Evolutionary conservation across 208 protist species (phyloP).

Genomic region (Perkinsela sp.): DNA sequence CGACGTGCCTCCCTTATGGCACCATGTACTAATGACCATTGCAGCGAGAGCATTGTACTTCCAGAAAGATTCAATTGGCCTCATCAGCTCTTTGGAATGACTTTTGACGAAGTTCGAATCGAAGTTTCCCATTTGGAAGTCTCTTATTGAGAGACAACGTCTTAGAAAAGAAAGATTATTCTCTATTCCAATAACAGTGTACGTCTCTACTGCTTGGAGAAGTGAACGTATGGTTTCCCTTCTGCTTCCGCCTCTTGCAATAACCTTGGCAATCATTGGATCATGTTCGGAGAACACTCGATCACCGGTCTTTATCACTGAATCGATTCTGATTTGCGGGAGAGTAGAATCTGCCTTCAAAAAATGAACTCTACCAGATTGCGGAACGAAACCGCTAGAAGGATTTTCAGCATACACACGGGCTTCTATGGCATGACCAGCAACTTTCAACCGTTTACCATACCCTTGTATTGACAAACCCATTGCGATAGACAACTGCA

Average conservation of each 20-base stretch:
- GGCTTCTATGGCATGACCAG: conserved; percentile 61
- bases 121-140: conserved; percentile 24
- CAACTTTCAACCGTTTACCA: conserved; percentile 38
- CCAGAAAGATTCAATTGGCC: conserved; percentile 6
- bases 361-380: conserved; percentile 20
- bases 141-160: conserved; percentile 14
- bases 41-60: conserved; percentile 5
- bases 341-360: conserved; percentile 8
- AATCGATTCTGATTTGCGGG: conserved; percentile 27
- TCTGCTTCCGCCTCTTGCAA: conserved; percentile 55
- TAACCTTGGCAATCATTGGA: conserved; percentile 88
- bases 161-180: conserved; percentile 62
- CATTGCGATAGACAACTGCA: conserved; percentile 51
- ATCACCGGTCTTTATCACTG: conserved; percentile 32
- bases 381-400: conserved; percentile 49
- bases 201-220: conserved; percentile 26
- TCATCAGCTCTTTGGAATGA: conserved; percentile 7
- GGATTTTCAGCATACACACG: conserved; percentile 83
- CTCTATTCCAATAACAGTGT: conserved; percentile 56
- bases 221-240: conserved; percentile 25
- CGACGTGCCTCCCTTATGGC: conserved; percentile 11
- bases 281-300: conserved; percentile 76
- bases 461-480: conserved; percentile 26
- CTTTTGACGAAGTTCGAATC: conserved; percentile 45
- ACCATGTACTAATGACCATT: conserved; percentile 7